Base-by-base conservation (phyloP, 1,284 basidiomycete genomes). In the Cryptococcus neoformans region DNA sequence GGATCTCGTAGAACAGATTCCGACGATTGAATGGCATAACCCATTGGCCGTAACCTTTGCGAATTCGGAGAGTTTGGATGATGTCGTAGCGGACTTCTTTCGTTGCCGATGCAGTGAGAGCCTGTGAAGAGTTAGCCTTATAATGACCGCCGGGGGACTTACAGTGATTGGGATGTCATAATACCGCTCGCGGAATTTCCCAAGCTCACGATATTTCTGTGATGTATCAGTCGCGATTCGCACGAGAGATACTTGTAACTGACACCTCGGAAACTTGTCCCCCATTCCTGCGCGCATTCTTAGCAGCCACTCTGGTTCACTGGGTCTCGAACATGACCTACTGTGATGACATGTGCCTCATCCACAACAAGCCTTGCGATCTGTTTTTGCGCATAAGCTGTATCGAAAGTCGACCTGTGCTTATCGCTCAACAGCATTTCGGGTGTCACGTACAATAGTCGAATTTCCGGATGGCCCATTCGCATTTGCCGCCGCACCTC, bases 301-400 rank as follows among this genome's bases (percentile, higher is more conserved):
- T 61, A 34, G 54, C 28, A 28, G 28, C 28, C 28, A 28, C 28
- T 28, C 28, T 28, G 28, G 28, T 28, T 28, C 28, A 28, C 28
- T 28, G 28, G 28, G 28, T 28, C 28, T 28, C 28, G 4, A 28
- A 28, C 4, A 3, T 28, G 28, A 66, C 81, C 66, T 62, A 88
- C 86, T n/a, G 87, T 88, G 55, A 92, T 90, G 60, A 90, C 91
- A 72, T 92, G 90, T 0, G 89, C 90, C 86, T 94, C 90, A 62
- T 93, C 89, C 2, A 91, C 81, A 4, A 92, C 88, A 16, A 92
- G 75, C 3, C 89, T 79, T 54, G 84, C 85, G 8, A 93, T 75
- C 57, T 84, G 81, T 11, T 80, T 79, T 28, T 85, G 81, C 10
- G 78, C 67, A 57, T 88, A 80, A 1, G 87, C 74, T 0, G 68